phyloP scores from a whole-genome alignment of 306 rosid species.

The Citrullus amarus region DNA sequence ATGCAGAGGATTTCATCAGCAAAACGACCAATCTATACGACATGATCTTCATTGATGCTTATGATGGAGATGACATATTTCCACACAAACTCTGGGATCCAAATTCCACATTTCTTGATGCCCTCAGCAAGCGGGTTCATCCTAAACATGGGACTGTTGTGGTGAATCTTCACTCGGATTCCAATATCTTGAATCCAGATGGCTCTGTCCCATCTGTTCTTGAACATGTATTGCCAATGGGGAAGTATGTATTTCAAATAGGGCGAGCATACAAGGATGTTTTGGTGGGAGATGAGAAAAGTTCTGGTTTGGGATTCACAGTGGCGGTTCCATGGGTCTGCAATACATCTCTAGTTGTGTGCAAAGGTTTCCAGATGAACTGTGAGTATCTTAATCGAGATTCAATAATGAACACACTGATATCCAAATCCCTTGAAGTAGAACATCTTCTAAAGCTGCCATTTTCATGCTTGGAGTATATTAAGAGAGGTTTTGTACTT shows the following conservation, averaged over 20 bases:
- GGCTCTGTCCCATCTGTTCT: slow-evolving; percentile 40
- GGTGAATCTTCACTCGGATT: slow-evolving; percentile 91
- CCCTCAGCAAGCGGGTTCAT: slow-evolving; percentile 55
- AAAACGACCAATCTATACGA: slow-evolving; percentile 41
- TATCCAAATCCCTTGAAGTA: slow-evolving; percentile 60
- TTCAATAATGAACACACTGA: slow-evolving; percentile 29
- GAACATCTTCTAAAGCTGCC: slow-evolving; percentile 59
- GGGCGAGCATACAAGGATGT: slow-evolving; percentile 60
- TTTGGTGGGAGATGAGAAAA: slow-evolving; percentile 31
- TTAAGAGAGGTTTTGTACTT: slow-evolving; percentile 55
- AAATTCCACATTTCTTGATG: slow-evolving; percentile 47
- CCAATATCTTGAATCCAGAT: slow-evolving; percentile 32
- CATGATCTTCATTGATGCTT: slow-evolving; percentile 80
- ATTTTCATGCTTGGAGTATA: slow-evolving; percentile 61
- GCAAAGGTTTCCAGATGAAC: slow-evolving; percentile 42
- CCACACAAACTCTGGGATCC: slow-evolving; percentile 71
- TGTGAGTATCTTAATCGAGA: slow-evolving; percentile 21
- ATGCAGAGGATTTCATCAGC: slow-evolving; percentile 62
- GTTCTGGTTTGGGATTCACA: slow-evolving; percentile 61
- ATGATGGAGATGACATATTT: slow-evolving; percentile 81
- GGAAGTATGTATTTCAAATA: slow-evolving; percentile 48
- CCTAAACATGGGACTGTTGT: slow-evolving; percentile 83
- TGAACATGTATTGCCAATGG: slow-evolving; percentile 52
- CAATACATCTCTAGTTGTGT: slow-evolving; percentile 73
- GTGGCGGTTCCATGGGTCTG: slow-evolving; percentile 86